A percentile compares a stretch with the other conserved stretches of the same genome.
Conservation (phyloP, 2,329 filamentous ascomycete genomes). For the Ambrosiella cleistominuta region DNA sequence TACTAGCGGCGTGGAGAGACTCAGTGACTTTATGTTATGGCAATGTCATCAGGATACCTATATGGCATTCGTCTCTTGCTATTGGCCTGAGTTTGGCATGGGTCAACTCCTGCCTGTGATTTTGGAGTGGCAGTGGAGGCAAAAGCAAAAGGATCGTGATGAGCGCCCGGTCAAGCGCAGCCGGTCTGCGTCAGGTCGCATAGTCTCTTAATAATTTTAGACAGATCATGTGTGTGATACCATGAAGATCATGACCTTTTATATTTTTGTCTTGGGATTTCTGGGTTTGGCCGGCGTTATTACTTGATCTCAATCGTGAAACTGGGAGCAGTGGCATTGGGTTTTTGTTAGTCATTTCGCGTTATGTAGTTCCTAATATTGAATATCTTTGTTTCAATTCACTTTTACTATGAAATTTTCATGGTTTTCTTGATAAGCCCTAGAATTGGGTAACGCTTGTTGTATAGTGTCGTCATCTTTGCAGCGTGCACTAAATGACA, state of each 20-base stretch:
- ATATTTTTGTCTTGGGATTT: not conserved
- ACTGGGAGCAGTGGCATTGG: too few species aligned
- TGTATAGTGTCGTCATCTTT: too few species aligned
- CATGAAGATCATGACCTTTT: not conserved
- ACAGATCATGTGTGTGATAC: not conserved
- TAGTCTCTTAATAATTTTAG: slow-evolving; percentile 5
- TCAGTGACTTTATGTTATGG: slow-evolving; percentile 99
- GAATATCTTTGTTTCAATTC: too few species aligned
- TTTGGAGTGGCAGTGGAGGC: slow-evolving; percentile 67
- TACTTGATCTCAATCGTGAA: too few species aligned
- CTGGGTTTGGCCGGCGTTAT: too few species aligned
- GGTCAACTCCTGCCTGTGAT: slow-evolving; percentile 86
- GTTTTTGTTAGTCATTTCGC: too few species aligned
- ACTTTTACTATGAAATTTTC: too few species aligned
- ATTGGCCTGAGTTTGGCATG: slow-evolving; percentile 93
- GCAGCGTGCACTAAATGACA: too few species aligned
- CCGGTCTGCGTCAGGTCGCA: slow-evolving; percentile 13
- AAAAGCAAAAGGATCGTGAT: slow-evolving; percentile 39
- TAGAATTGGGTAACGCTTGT: too few species aligned
- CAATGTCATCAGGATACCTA: slow-evolving; percentile 87
- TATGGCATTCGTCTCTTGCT: slow-evolving; percentile 75
- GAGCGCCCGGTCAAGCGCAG: slow-evolving; percentile 24
- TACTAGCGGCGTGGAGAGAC: slow-evolving; percentile 77
- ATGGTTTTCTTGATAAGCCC: too few species aligned
- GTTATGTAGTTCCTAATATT: too few species aligned